Base-by-base conservation (phyloP, 257 asterid species). In the Linderniella brevidens region DNA sequence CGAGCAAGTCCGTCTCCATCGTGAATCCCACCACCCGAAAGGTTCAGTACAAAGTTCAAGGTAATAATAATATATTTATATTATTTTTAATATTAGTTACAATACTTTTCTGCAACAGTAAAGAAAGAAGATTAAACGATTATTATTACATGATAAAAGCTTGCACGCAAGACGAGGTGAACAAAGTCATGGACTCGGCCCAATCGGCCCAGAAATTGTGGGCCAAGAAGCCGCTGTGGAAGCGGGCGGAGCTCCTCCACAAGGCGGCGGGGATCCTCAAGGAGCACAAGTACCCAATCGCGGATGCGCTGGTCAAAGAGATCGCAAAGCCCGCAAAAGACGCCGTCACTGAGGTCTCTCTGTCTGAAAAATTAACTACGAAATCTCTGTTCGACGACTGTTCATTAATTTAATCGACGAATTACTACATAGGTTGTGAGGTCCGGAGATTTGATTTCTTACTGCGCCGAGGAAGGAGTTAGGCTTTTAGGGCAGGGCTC, bases 291-390 rank as follows among this genome's bases (percentile, higher is more conserved):
- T 78, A 68, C 55, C 96, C 98, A 1, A 88, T 88, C 45, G 98
- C 94, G 5, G 98, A 88, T 54, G 92, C 96, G 50, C 68, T 88
- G 45, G 69, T 88, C 0, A 88, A 88, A 56, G 98, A 88, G 66
- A 88, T 88, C 17, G 98, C 98, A 0, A 88, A 88, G 59, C 98
- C 98, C 32, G 92, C 94, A 3, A 88, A 88, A 54, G 98, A 88
- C 61, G 74, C 98, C 10, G 82, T 78, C 57, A 68, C 92, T 17
- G 98, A 88, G 98, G 97, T 82, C 58, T 41, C 46, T 48, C 1
- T 4, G 4, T 7, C 35, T 46, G 8, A 17, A 17, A 9, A 46
- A 4, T 4, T 8, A 46, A 46, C 11, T 18, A 2, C 9, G 9
- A 11, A 39, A 10, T 39, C 15, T 44, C 11, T 1, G 10, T 19